A percentile compares a stretch with the other conserved stretches of the same genome.
Evolutionary conservation across 2,329 filamentous ascomycete genomes (phyloP).

Genomic region (Fusarium luffae): DNA sequence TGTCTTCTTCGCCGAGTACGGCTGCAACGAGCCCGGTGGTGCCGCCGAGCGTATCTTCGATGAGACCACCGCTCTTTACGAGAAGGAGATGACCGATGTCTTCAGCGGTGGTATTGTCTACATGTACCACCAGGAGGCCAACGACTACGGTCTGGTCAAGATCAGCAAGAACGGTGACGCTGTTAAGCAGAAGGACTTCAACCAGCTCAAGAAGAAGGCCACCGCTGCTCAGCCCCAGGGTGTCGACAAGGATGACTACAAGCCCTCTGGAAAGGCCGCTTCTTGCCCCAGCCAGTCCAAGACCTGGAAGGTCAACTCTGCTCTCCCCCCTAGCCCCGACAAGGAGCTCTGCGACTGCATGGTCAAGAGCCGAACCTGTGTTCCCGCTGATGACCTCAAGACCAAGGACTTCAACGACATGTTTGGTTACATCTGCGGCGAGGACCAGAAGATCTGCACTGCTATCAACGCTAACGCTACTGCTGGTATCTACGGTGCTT

Average conservation of each 20-base stretch:
- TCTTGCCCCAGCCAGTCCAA: slow-evolving; percentile 75
- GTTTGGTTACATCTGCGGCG: slow-evolving; percentile 80
- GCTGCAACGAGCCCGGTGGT: slow-evolving; percentile 79
- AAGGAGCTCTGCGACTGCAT: slow-evolving; percentile 86
- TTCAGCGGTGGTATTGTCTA: slow-evolving; percentile 98
- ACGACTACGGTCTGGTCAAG: slow-evolving; percentile 85
- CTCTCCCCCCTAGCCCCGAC: slow-evolving; percentile 86
- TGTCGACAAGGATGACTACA: slow-evolving; percentile 76
- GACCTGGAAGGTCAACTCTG: slow-evolving; percentile 72
- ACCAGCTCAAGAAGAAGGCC: slow-evolving; percentile 76
- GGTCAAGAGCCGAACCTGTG: slow-evolving; percentile 77
- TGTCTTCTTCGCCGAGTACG: slow-evolving; percentile 98
- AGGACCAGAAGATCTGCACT: slow-evolving; percentile 65
- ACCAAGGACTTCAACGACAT: slow-evolving; percentile 71
- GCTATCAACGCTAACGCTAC: slow-evolving; percentile 76
- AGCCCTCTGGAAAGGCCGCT: slow-evolving; percentile 74
- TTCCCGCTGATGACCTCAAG: slow-evolving; percentile 68
- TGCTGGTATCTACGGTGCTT: slow-evolving; percentile 77
- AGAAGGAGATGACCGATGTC: slow-evolving; percentile 83
- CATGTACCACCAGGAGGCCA: slow-evolving; percentile 95
- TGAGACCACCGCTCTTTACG: slow-evolving; percentile 86
- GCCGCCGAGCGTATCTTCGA: slow-evolving; percentile 79
- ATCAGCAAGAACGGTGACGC: slow-evolving; percentile 67
- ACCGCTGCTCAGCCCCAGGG: slow-evolving; percentile 73
- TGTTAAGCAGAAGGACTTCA: slow-evolving; percentile 78